Conservation (phyloP, 805 yeast species). For the Candida xyloterini region DNA sequence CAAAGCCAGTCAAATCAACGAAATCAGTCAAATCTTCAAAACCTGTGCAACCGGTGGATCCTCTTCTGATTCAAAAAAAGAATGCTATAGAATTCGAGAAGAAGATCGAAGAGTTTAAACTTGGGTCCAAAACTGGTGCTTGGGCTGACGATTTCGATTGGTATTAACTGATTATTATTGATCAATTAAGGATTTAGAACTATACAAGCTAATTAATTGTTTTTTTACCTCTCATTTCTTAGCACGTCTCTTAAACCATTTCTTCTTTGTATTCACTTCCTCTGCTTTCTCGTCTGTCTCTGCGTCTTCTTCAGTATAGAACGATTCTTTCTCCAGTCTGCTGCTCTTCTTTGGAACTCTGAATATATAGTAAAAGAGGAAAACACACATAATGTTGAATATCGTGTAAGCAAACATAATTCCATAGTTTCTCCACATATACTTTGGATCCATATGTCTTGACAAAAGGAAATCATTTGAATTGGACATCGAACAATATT, state of each 20-base stretch:
- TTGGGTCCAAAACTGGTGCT: constrained; percentile 9
- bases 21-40: background rate
- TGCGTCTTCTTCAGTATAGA: constrained; percentile 1
- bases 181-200: background rate
- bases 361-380: constrained; percentile 45
- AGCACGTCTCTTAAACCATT: background rate
- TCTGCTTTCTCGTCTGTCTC: background rate
- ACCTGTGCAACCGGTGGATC: constrained; percentile 1
- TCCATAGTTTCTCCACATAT: constrained; percentile 61
- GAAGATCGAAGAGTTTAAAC: constrained; percentile 10
- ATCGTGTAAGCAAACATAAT: constrained; percentile 44
- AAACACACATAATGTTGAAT: constrained; percentile 34
- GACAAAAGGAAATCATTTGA: constrained; percentile 45
- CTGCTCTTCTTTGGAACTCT: constrained; percentile 58
- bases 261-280: background rate
- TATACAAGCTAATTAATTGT: no score
- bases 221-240: no score
- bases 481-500: constrained; percentile 51
- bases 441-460: constrained; percentile 39
- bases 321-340: constrained; percentile 3
- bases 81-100: constrained; percentile 20
- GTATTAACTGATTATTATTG: constrained; percentile 3
- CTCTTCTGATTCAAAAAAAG: constrained; percentile 8
- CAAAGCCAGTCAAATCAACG: background rate
- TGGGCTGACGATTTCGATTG: constrained; percentile 23